These are phyloP conservation scores for Metschnikowia colocasiae DNA, from an alignment of 805 yeast species.

Conservation along the genomic window DNA sequence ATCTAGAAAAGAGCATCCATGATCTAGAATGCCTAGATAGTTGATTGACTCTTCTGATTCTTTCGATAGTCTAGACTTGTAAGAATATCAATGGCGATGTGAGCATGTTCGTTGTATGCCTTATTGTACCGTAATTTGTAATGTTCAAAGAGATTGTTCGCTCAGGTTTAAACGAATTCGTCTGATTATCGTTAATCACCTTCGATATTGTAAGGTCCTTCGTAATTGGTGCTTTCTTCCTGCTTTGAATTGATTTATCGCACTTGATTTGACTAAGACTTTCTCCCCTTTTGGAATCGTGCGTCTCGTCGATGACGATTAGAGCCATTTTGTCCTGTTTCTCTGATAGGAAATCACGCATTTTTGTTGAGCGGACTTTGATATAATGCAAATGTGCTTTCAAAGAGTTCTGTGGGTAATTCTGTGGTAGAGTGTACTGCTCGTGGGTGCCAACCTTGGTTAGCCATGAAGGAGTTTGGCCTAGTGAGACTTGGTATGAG, in stretches of 20 bases:
- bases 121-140: too few species aligned
- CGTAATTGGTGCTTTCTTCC: too few species aligned
- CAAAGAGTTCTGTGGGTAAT: not conserved
- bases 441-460: not conserved
- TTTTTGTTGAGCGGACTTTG: not conserved
- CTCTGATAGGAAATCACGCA: not conserved
- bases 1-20: too few species aligned
- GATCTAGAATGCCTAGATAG: too few species aligned
- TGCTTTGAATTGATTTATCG: not conserved
- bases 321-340: not conserved
- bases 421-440: not conserved
- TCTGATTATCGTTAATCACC: too few species aligned
- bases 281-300: not conserved
- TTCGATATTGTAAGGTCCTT: too few species aligned
- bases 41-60: too few species aligned
- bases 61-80: too few species aligned
- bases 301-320: not conserved
- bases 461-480: not conserved
- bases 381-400: not conserved
- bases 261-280: not conserved
- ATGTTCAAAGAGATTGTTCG: too few species aligned
- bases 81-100: too few species aligned
- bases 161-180: too few species aligned
- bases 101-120: too few species aligned
- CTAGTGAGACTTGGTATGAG: not conserved